Evolutionary conservation across 208 protist genomes (phyloP).

Genomic region (Leishmania tarentolae): DNA sequence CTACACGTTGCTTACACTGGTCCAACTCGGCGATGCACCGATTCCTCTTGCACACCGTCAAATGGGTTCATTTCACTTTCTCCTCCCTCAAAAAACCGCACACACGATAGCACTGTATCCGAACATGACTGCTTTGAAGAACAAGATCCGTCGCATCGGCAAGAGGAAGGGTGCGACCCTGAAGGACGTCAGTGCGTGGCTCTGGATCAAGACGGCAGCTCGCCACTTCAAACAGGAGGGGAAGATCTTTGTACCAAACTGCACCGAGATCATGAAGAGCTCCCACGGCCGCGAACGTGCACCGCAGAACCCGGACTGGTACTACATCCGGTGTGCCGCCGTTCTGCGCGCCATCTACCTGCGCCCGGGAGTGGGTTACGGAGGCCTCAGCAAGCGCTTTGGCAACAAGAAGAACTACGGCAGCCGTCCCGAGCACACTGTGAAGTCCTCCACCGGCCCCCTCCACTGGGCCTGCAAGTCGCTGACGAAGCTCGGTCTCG

Average conservation of each 20-base stretch:
- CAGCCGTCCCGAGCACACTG: constrained; percentile 90
- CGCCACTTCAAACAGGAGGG: constrained; percentile 96
- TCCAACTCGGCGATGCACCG: background rate
- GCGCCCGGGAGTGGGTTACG: constrained; percentile 94
- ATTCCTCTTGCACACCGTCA: background rate
- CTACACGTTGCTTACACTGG: background rate
- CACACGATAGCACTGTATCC: background rate
- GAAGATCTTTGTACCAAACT: constrained; percentile 94
- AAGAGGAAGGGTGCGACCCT: constrained; percentile 92
- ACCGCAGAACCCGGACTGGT: constrained; percentile 98
- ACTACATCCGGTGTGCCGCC: constrained; percentile 97
- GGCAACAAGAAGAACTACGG: constrained; percentile 91
- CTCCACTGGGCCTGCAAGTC: constrained; percentile 95
- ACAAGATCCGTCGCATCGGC: constrained; percentile 90
- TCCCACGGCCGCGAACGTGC: constrained; percentile 95
- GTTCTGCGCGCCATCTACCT: constrained; percentile 97
- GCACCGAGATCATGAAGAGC: constrained; percentile 97
- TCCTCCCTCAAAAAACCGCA: background rate
- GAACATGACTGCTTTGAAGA: constrained; percentile 48
- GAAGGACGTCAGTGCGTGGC: constrained; percentile 94
- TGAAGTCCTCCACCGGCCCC: constrained; percentile 79
- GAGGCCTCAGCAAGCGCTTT: constrained; percentile 93
- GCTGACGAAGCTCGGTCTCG: constrained; percentile 92
- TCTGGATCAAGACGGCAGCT: constrained; percentile 96
- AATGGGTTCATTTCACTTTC: background rate